Evolutionary conservation across 2,329 filamentous ascomycete genomes (phyloP).

Genomic region (Fusarium haematococcum): DNA sequence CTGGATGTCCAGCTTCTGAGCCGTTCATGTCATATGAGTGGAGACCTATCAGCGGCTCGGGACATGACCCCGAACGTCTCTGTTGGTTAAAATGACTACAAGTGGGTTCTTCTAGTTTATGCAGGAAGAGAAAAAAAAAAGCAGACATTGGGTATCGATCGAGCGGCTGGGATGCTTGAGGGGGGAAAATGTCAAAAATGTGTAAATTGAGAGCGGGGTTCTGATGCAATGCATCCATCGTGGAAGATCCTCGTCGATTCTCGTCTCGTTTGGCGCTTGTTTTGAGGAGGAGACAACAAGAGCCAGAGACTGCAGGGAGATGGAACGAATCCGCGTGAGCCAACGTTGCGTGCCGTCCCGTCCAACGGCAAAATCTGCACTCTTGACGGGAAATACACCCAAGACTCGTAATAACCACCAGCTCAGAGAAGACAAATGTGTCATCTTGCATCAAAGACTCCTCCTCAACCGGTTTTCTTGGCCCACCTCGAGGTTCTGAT

Average conservation of each 20-base stretch:
- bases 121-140: not conserved
- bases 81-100: slow-evolving; percentile 2
- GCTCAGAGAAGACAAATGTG: not conserved
- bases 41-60: not conserved
- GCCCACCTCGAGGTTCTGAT: not conserved
- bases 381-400: not conserved
- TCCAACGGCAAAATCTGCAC: not conserved
- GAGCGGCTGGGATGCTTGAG: not conserved
- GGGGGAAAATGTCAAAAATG: not conserved
- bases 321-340: not conserved
- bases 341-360: not conserved
- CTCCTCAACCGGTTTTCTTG: slow-evolving; percentile 9
- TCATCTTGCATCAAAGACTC: slow-evolving; percentile 4
- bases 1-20: not conserved
- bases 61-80: not conserved
- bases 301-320: not conserved
- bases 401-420: not conserved
- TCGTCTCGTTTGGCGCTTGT: not conserved
- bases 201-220: slow-evolving; percentile 1
- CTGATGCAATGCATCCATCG: not conserved
- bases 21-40: not conserved
- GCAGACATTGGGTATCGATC: not conserved
- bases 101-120: not conserved
- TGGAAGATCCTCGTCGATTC: not conserved
- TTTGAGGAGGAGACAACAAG: not conserved